Evolutionary conservation across 1,139 yeast species (phyloP), one percentile per base, ranked within the genome.

Genomic region (Geotrichum restrictum): DNA sequence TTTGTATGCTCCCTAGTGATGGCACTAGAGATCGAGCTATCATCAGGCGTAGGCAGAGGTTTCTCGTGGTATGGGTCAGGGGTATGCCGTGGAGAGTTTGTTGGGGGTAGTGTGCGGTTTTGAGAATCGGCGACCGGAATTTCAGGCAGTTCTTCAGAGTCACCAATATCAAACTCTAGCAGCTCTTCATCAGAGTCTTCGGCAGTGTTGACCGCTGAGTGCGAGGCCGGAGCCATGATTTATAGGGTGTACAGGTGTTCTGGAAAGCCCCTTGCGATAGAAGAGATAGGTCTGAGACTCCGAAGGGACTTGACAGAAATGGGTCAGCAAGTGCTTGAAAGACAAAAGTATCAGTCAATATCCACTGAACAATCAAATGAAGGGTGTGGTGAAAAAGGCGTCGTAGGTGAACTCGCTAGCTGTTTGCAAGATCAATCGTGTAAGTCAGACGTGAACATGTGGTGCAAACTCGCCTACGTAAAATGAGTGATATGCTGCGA

Each of bases 81-180:
- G 37, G 37, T 34, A 34, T 11, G 19, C 29, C 8, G 29, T n/a
- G 37, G 18, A n/a, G 19, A 16, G 18, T 10, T 16, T 8, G 37
- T 34, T 34, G 16, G 7, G 5, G 37, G 3, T 3, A n/a, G 8
- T 5, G 37, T n/a, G n/a, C 19, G 16, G n/a, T 4, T 10, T 34
- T 34, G 37, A 34, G 37, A 34, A 8, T n/a, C 14, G n/a, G 14
- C 8, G 18, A n/a, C 18, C 10, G 37, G 37, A 7, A 13, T n/a
- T 11, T n/a, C 14, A 2, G 37, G 37, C 18, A 31, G 18, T 22
- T 22, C 33, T 13, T 6, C 22, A 19, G 3, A 36, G 32, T 46
- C 54, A 11, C 54, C 54, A 24, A 51, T 42, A 21, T 51, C 45
- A 37, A 54, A 54, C 39, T 54, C 56, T 21, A 54, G 45, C 18